A percentile compares a stretch with the other conserved stretches of the same genome.
Conservation (phyloP, 2,329 filamentous ascomycete genomes). For the Blastomyces percursus region DNA sequence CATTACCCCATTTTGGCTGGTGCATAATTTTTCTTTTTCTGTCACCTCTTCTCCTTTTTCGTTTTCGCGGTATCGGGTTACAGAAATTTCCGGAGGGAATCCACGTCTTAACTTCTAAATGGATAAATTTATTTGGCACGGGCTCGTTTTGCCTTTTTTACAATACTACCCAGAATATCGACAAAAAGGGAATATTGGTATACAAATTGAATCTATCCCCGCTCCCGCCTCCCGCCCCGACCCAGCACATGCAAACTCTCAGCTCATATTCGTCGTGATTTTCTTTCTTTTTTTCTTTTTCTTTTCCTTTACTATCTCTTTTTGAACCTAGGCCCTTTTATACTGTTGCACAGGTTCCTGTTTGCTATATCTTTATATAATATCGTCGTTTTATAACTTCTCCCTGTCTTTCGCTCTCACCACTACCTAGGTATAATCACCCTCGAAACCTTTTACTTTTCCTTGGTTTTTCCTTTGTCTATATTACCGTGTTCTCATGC, state of each 20-base stretch:
- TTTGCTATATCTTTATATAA: not conserved
- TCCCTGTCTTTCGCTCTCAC: not conserved
- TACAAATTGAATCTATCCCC: not conserved
- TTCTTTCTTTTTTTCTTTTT: not conserved
- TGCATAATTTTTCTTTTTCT: not conserved
- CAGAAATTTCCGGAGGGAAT: not conserved
- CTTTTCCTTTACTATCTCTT: not conserved
- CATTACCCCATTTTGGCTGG: not conserved
- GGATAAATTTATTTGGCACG: not conserved
- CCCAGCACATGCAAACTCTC: not conserved
- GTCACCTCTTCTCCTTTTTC: not conserved
- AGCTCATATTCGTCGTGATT: not conserved
- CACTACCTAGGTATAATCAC: not conserved
- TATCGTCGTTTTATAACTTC: slow-evolving; percentile 1
- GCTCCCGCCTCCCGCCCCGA: not conserved
- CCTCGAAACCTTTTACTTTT: too few relatives aligned
- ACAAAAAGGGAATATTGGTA: not conserved
- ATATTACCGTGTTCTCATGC: not conserved
- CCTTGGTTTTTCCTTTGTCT: slow-evolving; percentile 2
- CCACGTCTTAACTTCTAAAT: not conserved
- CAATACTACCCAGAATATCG: not conserved
- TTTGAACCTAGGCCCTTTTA: not conserved
- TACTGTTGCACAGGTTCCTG: not conserved
- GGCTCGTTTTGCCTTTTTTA: not conserved
- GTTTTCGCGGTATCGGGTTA: not conserved